Evolutionary conservation across 148 eudicot species (phyloP).

Genomic region (Chenopodium suecicum): DNA sequence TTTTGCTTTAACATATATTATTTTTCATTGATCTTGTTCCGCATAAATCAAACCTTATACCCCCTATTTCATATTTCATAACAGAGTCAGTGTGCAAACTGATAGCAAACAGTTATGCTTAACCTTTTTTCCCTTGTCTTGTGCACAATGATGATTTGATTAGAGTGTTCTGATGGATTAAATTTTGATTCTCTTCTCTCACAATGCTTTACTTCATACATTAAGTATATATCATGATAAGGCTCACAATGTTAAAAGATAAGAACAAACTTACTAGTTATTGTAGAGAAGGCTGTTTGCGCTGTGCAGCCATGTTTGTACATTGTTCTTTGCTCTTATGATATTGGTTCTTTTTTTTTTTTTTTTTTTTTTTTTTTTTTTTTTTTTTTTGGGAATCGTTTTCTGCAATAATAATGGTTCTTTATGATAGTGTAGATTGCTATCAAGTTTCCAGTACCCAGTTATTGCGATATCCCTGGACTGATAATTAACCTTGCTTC

Average conservation of each 20-base stretch:
- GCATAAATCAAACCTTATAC: no score
- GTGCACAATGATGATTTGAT: no score
- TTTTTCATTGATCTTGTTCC: no score
- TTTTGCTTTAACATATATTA: no score
- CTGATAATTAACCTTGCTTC: constrained; percentile 76
- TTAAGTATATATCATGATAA: not conserved
- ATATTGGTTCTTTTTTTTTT: no score
- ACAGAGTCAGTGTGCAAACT: no score
- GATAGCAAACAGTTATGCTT: no score
- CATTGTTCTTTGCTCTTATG: not conserved
- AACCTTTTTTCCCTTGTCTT: no score
- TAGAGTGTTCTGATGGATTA: no score
- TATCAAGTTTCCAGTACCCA: constrained; percentile 85
- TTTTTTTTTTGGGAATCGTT: not conserved
- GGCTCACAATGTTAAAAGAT: not conserved
- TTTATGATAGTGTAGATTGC: constrained; percentile 52
- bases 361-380: no score
- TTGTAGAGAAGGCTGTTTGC: not conserved
- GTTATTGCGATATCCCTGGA: constrained; percentile 69
- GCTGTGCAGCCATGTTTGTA: constrained; percentile 5
- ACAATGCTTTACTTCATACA: not conserved
- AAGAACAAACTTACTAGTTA: not conserved
- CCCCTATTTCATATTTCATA: no score
- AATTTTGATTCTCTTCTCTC: not conserved
- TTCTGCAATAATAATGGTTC: not conserved